Evolutionary conservation across 768 basidiomycete genomes (phyloP).

Genomic region (Auriscalpium orientale): DNA sequence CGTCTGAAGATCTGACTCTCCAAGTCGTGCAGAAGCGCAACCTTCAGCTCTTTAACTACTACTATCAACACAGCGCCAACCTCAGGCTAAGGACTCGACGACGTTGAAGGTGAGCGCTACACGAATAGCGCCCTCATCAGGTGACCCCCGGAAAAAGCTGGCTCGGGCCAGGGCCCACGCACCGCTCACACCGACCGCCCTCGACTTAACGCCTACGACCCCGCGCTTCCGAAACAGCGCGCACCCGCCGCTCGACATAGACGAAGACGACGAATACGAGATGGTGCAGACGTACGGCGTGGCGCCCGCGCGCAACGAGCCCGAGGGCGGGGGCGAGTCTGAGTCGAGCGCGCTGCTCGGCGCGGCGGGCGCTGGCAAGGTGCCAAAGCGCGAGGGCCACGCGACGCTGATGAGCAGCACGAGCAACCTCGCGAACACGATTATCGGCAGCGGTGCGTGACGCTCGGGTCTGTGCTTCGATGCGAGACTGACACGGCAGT

Average conservation of each 20-base stretch:
- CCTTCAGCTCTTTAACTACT: too few relatives aligned
- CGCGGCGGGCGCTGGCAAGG: conserved; percentile 27
- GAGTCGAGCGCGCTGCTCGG: conserved; percentile 58
- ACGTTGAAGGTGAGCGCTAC: neutral
- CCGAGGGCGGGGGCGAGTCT: conserved; percentile 22
- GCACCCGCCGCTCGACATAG: neutral
- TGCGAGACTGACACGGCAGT: neutral
- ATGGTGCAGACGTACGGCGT: conserved; percentile 70
- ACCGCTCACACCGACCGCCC: neutral
- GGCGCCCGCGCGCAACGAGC: conserved; percentile 26
- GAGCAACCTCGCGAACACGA: conserved; percentile 82
- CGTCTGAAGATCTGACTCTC: too few relatives aligned
- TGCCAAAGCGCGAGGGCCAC: conserved; percentile 46
- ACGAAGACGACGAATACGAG: conserved; percentile 32
- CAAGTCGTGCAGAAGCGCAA: too few relatives aligned
- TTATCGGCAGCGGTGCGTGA: conserved; percentile 82
- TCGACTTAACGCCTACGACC: neutral
- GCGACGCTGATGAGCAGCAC: conserved; percentile 63
- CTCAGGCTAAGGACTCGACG: neutral
- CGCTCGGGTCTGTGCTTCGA: neutral
- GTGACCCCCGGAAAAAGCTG: neutral
- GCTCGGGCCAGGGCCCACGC: neutral
- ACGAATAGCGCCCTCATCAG: neutral
- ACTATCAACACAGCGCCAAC: too few relatives aligned
- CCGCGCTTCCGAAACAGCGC: neutral